Base-by-base conservation (phyloP, 306 rosid genomes). In the Lathyrus tuberosus region DNA sequence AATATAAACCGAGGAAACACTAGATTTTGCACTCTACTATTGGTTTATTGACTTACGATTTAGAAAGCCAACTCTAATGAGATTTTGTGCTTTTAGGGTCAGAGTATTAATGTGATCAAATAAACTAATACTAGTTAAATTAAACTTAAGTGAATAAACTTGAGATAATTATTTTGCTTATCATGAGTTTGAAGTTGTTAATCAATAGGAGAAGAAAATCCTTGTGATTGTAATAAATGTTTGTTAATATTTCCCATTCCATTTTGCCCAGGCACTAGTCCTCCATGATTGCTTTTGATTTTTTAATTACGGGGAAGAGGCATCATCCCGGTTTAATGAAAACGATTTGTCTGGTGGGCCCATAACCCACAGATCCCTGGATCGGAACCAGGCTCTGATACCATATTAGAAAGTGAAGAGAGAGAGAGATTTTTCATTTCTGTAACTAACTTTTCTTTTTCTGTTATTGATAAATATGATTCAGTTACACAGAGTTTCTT, bases 101-200 rank as follows among this genome's bases (percentile, higher is more conserved):
- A 20, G 22, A 20, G 1, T 20, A 20, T 20, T 20, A 20, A 1
- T 20, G 22, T 63, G 56, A 62, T 46, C 54, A 4, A 63, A 46
- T 14, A 70, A 30, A 22, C 52, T 22, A 67, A 35, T 51, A 14
- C 14, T 22, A 17, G 49, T 35, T 42, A 35, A 31, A 8, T 44
- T 42, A 48, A 47, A 61, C 31, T 69, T 8, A 57, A 48, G 16
- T 58, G 5, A 28, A 40, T 49, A 61, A 40, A 28, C 15, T 16
- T 22, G 13, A 58, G 57, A 48, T 71, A 11, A 8, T 14, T 18
- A 65, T 64, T 71, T 64, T 57, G 58, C 35, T 59, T 24, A 56
- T 26, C 65, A 53, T 62, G 63, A 65, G 30, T 77, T 65, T 71
- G 73, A 49, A 42, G 65, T 38, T 40, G 70, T 60, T 22, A 6